A percentile compares a stretch with the other conserved stretches of the same genome.
Conservation (phyloP, 2,329 filamentous ascomycete species). For the Xylaria sp. region DNA sequence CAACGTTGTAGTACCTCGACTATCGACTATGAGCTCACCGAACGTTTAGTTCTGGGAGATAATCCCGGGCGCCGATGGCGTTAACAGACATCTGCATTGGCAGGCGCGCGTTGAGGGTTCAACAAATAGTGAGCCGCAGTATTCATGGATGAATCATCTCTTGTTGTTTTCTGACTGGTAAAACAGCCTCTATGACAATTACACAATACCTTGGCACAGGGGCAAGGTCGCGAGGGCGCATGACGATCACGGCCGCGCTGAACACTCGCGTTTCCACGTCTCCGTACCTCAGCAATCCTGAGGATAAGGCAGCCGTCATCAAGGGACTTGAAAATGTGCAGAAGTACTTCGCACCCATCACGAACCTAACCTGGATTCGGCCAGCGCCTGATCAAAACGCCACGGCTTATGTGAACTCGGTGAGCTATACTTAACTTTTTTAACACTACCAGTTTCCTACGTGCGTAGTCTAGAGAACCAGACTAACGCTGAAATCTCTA, state of each 20-base stretch:
- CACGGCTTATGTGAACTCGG: constrained; percentile 62
- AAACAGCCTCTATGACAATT: constrained; percentile 60
- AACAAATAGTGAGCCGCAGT: constrained; percentile 15
- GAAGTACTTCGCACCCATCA: constrained; percentile 62
- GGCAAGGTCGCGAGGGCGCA: constrained; percentile 68
- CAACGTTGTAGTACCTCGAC: background rate
- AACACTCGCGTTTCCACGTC: constrained; percentile 67
- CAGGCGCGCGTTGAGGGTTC: constrained; percentile 71
- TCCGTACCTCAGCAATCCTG: constrained; percentile 68
- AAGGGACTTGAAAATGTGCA: constrained; percentile 70
- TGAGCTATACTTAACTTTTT: constrained; percentile 6
- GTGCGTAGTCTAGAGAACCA: background rate
- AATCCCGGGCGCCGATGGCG: constrained; percentile 66
- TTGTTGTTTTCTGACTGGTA: constrained; percentile 24
- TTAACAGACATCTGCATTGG: constrained; percentile 72
- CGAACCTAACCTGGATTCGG: constrained; percentile 66
- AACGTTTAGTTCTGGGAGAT: constrained; percentile 63
- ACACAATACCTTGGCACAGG: constrained; percentile 73
- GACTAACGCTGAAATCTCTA: background rate
- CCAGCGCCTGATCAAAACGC: constrained; percentile 64
- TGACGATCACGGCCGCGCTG: constrained; percentile 68
- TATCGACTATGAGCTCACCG: constrained; percentile 25
- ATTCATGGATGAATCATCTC: background rate
- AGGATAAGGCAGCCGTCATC: constrained; percentile 70
- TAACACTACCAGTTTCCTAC: background rate